Conservation (phyloP, 2,329 filamentous ascomycete genomes). For the Capronia coronata region DNA sequence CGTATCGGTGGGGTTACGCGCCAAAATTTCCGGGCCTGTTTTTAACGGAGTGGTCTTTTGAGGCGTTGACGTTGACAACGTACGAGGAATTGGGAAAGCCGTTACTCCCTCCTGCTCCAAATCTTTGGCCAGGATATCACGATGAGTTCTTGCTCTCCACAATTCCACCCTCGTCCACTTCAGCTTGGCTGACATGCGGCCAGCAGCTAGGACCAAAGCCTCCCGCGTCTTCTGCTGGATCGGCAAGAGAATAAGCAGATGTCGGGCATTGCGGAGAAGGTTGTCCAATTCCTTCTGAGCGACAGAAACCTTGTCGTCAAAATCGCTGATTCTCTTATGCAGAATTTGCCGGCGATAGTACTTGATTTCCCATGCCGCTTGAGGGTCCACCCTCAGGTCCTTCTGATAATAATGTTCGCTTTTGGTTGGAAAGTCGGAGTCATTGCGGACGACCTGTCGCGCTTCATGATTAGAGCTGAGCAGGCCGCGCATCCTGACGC, state of each 20-base stretch:
- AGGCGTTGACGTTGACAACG: conserved; percentile 20
- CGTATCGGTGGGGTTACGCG: conserved; percentile 21
- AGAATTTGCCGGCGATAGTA: conserved; percentile 76
- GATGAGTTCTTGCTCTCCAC: conserved; percentile 84
- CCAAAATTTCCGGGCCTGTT: conserved; percentile 9
- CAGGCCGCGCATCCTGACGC: conserved; percentile 82
- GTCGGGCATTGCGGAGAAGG: conserved; percentile 80
- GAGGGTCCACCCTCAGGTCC: conserved; percentile 48
- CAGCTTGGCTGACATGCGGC: conserved; percentile 74
- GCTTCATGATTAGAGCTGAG: conserved; percentile 80
- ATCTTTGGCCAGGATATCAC: conserved; percentile 78
- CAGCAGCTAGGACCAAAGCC: conserved; percentile 75
- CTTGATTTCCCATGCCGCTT: conserved; percentile 81
- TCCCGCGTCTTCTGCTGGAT: conserved; percentile 88
- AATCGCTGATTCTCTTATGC: conserved; percentile 72
- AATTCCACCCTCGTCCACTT: conserved; percentile 94
- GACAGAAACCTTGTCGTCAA: conserved; percentile 67
- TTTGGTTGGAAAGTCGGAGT: conserved; percentile 49
- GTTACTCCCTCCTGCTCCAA: conserved; percentile 63
- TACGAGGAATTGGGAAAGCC: conserved; percentile 27
- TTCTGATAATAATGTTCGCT: conserved; percentile 54
- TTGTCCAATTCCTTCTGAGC: conserved; percentile 73
- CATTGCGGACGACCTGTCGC: conserved; percentile 62
- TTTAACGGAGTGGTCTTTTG: conserved; percentile 25
- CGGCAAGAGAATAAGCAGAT: conserved; percentile 80